Conservation (phyloP, 208 protist genomes). For the Trypanosoma cruzi region DNA sequence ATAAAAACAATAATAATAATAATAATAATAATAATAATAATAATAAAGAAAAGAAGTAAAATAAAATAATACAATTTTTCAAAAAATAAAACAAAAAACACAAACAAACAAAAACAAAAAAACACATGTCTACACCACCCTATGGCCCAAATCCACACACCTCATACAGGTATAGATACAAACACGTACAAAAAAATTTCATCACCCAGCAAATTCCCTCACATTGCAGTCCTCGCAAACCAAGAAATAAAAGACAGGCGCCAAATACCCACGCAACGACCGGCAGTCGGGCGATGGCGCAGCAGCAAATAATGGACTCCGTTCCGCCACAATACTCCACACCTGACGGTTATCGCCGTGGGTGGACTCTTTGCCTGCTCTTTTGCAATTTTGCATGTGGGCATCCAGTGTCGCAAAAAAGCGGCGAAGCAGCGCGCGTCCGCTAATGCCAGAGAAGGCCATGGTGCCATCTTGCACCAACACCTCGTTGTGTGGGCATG, state of each 20-base stretch:
- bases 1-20: too few species aligned
- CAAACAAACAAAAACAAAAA: too few species aligned
- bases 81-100: too few species aligned
- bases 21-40: too few species aligned
- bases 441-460: conserved; percentile 32
- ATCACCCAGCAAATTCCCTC: conserved; percentile 32
- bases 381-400: conserved; percentile 21
- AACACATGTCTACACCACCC: neutral
- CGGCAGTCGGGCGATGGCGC: neutral
- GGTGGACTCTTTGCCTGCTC: neutral
- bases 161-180: neutral
- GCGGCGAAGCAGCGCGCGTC: neutral
- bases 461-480: conserved; percentile 24
- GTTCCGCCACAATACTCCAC: conserved; percentile 29
- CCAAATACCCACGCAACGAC: neutral
- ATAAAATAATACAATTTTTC: too few species aligned
- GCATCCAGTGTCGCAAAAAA: conserved; percentile 29
- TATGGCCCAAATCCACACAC: neutral
- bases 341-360: neutral
- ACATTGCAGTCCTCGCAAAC: conserved; percentile 24
- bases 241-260: conserved; percentile 38
- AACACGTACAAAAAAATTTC: neutral
- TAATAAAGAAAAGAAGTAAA: too few species aligned
- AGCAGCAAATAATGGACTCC: conserved; percentile 18
- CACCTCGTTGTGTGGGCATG: conserved; percentile 16